Conservation (phyloP, 1,284 basidiomycete species). For the Boletus sp. region DNA sequence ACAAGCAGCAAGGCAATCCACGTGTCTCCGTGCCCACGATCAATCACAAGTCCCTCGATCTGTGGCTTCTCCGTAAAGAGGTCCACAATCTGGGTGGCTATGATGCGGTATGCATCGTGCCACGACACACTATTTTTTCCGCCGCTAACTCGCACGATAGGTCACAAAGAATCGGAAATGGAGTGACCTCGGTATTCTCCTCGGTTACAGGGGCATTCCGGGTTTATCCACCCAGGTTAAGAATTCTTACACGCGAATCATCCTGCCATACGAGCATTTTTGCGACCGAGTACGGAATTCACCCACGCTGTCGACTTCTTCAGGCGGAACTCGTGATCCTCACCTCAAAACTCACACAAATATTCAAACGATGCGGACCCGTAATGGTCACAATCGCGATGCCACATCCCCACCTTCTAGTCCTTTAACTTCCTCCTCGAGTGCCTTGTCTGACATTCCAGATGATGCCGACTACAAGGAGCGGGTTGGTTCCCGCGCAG, state of each 20-base stretch:
- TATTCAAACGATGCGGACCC: constrained; percentile 39
- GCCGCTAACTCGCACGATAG: constrained; percentile 40
- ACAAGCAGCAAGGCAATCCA: constrained; percentile 85
- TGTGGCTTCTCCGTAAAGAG: constrained; percentile 91
- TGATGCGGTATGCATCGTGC: constrained; percentile 58
- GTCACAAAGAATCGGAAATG: constrained; percentile 79
- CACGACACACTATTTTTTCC: constrained; percentile 18
- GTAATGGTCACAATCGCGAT: constrained; percentile 36
- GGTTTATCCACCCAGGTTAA: constrained; percentile 86
- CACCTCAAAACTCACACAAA: constrained; percentile 43
- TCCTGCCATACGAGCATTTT: constrained; percentile 93
- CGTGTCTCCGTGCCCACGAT: constrained; percentile 89
- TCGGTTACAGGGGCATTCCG: constrained; percentile 81
- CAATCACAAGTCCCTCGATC: constrained; percentile 87
- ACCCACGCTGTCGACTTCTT: constrained; percentile 44
- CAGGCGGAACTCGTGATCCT: constrained; percentile 35
- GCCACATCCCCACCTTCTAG: constrained; percentile 55
- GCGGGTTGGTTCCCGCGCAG: constrained; percentile 30
- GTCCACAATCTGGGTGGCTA: constrained; percentile 87
- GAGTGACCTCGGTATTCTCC: constrained; percentile 75
- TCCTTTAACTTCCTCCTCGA: constrained; percentile 64
- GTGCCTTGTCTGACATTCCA: constrained; percentile 73
- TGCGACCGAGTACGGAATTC: constrained; percentile 71
- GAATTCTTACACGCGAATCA: constrained; percentile 85
- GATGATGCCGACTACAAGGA: constrained; percentile 66